Conservation (phyloP, 2,329 filamentous ascomycete species). For the Claviceps capensis region DNA sequence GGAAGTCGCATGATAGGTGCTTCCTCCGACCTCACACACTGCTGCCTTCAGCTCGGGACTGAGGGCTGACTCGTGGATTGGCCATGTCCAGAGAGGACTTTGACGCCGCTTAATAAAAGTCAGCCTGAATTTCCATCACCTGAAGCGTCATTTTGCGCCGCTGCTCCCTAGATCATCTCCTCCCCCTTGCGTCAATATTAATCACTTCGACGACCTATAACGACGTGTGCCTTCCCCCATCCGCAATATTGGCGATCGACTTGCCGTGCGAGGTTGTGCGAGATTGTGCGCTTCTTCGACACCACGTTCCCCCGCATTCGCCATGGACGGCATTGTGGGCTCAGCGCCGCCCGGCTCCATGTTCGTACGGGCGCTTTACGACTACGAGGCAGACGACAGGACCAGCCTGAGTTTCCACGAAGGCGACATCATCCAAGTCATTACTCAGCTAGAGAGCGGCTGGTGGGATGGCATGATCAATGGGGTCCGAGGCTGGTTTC, state of each 20-base stretch:
- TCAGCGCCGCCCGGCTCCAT: slow-evolving; percentile 53
- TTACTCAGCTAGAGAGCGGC: slow-evolving; percentile 92
- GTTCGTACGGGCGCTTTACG: slow-evolving; percentile 91
- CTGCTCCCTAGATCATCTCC: not conserved
- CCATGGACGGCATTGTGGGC: slow-evolving; percentile 49
- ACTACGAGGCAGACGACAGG: slow-evolving; percentile 94
- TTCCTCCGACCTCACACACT: slow-evolving; percentile 5
- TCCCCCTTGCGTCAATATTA: not conserved
- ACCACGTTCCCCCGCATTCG: slow-evolving; percentile 3
- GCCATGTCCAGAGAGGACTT: slow-evolving; percentile 22
- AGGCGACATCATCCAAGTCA: slow-evolving; percentile 95
- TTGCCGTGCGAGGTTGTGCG: not conserved
- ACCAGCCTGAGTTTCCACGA: slow-evolving; percentile 94
- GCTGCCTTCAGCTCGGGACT: slow-evolving; percentile 15
- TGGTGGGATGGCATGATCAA: slow-evolving; percentile 99
- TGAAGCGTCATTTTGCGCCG: slow-evolving; percentile 2
- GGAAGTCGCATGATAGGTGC: slow-evolving; percentile 11
- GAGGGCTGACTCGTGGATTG: slow-evolving; percentile 16
- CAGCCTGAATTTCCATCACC: not conserved
- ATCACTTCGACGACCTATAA: not conserved
- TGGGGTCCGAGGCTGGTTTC: slow-evolving; percentile 94
- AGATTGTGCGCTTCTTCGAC: slow-evolving; percentile 1
- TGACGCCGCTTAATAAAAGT: slow-evolving; percentile 12
- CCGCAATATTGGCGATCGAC: not conserved
- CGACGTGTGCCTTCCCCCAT: not conserved